Percentiles rank a stretch among this genome's conserved stretches.
Evolutionary conservation across 202 grass and related monocot species (phyloP).

Genomic region (Musa balbisiana): DNA sequence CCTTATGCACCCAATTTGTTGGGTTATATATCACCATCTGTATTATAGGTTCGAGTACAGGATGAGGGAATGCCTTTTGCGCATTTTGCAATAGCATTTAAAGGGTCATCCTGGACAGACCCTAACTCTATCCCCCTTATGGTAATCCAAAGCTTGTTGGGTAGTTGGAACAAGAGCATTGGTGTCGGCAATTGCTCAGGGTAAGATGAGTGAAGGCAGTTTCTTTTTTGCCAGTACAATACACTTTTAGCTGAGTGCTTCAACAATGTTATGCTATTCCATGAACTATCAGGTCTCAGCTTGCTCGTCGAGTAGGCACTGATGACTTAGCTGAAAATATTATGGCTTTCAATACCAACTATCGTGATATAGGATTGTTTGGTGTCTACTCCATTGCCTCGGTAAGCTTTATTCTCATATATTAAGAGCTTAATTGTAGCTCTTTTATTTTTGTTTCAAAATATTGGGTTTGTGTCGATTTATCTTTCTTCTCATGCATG

Average conservation of each 20-base stretch:
- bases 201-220: constrained; percentile 28
- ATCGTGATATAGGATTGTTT: constrained; percentile 83
- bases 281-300: constrained; percentile 50
- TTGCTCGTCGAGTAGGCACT: constrained; percentile 74
- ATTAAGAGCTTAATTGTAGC: not conserved
- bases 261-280: constrained; percentile 21
- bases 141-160: constrained; percentile 87
- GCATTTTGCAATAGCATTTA: constrained; percentile 81
- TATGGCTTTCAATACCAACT: constrained; percentile 95
- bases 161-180: constrained; percentile 62
- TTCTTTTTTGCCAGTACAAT: not conserved
- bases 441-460: too few species aligned
- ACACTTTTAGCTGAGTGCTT: not conserved
- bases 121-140: constrained; percentile 86
- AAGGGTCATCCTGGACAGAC: constrained; percentile 76
- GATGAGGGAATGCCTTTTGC: constrained; percentile 42
- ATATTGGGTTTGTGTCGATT: too few species aligned
- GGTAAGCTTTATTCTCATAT: constrained; percentile 42
- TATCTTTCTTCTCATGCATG: too few species aligned
- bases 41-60: constrained; percentile 58
- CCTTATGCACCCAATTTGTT: constrained; percentile 7
- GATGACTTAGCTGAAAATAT: constrained; percentile 65
- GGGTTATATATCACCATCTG: constrained; percentile 9
- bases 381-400: constrained; percentile 58
- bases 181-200: constrained; percentile 77